Evolutionary conservation across 768 basidiomycete species (phyloP), one percentile per base, ranked within the genome.

Genomic region (Mycena kentingensis): DNA sequence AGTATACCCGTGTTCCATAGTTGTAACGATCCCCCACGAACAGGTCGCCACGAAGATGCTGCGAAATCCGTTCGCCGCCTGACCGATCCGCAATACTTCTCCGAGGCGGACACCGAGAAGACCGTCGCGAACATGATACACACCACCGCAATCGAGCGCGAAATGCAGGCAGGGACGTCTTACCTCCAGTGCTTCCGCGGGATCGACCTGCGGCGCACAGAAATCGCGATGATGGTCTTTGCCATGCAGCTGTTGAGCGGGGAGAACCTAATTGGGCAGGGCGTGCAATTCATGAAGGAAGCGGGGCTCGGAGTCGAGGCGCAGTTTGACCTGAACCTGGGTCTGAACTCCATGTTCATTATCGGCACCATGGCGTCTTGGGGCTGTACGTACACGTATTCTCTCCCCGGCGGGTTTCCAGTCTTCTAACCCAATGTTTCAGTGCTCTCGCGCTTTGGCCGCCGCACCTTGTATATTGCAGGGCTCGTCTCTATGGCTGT

Each of bases 201-300:
- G 1, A 58, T 57, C 43, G 63, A 64, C 43, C 27, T 41, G 28
- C 44, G 63, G 28, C 46, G 63, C 26, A 64, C 63, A 12, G 63
- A 64, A 48, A 62, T 64, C 24, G 60, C 55, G 5, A 62, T 64
- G 63, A 64, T 64, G 63, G 59, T 60, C 13, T 64, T 64, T 38
- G 63, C 63, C 1, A 62, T 62, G 13, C 63, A 64, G 46, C 54
- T 64, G 1, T 52, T 64, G 6, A 60, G 55, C 5, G 62, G 62
- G 2, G 57, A 63, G 37, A 63, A 63, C 18, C 37, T 63, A 34
- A 57, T 61, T 28, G 62, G 62, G 7, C 62, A 63, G 55, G 62
- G 60, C 12, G 57, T 63, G 2, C 60, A 61, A 45, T 63, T 63
- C 57, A 55, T 63, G 46, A 35, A 38, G 7, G 50, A 59, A 21